Conservation (phyloP, 2,329 filamentous ascomycete species). For the Penicillium oxalicum region DNA sequence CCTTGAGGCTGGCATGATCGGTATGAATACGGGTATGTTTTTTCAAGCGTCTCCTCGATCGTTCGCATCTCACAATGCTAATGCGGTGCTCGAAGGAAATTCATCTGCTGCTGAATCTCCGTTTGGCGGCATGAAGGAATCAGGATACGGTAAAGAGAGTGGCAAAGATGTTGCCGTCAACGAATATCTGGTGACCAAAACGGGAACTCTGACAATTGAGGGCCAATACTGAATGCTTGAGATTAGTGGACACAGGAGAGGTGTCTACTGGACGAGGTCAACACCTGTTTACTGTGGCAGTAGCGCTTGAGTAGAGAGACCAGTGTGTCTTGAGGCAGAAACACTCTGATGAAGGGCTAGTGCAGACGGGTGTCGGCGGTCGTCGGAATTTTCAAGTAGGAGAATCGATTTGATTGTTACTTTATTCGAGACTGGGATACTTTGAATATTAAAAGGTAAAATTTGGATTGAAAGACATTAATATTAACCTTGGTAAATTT, state of each 20-base stretch:
- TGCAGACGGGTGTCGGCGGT: no score
- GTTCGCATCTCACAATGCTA: background rate
- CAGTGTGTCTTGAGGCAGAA: no score
- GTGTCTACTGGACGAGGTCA: no score
- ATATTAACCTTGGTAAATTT: no score
- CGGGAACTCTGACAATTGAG: slow-evolving; percentile 57
- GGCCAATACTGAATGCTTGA: slow-evolving; percentile 43
- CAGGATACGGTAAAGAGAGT: slow-evolving; percentile 61
- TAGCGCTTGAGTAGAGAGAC: no score
- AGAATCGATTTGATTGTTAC: no score
- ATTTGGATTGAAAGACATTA: no score
- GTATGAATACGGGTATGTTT: slow-evolving; percentile 52
- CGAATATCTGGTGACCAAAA: slow-evolving; percentile 60
- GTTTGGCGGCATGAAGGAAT: slow-evolving; percentile 64
- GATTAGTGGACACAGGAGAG: background rate
- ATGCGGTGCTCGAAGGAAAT: slow-evolving; percentile 41
- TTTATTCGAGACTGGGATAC: no score
- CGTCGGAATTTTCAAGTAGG: no score
- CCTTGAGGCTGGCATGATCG: slow-evolving; percentile 65
- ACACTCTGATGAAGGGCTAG: no score
- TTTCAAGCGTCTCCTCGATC: background rate
- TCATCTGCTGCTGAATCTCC: slow-evolving; percentile 61
- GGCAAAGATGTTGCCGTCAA: slow-evolving; percentile 61
- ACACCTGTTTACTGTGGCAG: no score
- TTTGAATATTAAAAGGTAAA: no score